These are phyloP conservation scores for Heterobasidion parviporum DNA, from an alignment of 1,284 basidiomycete species.

Conservation along the genomic window DNA sequence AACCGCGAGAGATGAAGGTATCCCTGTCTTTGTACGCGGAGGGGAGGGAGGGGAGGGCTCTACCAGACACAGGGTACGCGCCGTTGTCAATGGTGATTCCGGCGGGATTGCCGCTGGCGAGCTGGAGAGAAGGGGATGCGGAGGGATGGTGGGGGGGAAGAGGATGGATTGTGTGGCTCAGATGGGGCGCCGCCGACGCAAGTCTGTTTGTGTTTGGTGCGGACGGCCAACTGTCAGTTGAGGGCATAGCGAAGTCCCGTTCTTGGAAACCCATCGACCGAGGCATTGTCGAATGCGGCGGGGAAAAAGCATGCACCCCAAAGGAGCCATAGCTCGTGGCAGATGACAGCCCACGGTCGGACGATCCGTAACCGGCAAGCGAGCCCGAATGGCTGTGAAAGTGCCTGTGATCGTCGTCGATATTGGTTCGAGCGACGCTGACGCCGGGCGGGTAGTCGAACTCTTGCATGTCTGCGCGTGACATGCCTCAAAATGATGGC, in stretches of 20 bases:
- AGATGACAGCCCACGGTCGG: constrained; percentile 11
- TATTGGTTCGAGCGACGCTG: not conserved
- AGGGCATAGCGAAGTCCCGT: constrained; percentile 9
- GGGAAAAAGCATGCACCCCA: constrained; percentile 8
- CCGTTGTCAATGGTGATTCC: constrained; percentile 12
- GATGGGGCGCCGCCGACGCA: constrained; percentile 24
- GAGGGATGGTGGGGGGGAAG: constrained; percentile 6
- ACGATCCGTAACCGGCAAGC: constrained; percentile 4
- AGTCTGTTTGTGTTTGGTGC: constrained; percentile 36
- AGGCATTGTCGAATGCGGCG: constrained; percentile 20
- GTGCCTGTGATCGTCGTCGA: not conserved
- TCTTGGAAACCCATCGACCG: constrained; percentile 25
- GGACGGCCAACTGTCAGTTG: constrained; percentile 19
- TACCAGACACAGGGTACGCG: constrained; percentile 12
- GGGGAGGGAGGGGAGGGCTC: constrained; percentile 8
- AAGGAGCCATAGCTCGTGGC: constrained; percentile 10
- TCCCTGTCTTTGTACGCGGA: constrained; percentile 31
- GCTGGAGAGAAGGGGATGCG: constrained; percentile 1
- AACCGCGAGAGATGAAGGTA: constrained; percentile 19
- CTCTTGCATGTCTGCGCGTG: constrained; percentile 33
- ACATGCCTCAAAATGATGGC: constrained; percentile 21
- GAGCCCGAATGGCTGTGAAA: not conserved
- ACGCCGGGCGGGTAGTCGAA: constrained; percentile 29
- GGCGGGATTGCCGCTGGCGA: constrained; percentile 10
- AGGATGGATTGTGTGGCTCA: constrained; percentile 7